Evolutionary conservation across 805 yeast genomes (phyloP), one percentile per base, ranked within the genome.

Genomic region (Teunomyces lycoperdinae): DNA sequence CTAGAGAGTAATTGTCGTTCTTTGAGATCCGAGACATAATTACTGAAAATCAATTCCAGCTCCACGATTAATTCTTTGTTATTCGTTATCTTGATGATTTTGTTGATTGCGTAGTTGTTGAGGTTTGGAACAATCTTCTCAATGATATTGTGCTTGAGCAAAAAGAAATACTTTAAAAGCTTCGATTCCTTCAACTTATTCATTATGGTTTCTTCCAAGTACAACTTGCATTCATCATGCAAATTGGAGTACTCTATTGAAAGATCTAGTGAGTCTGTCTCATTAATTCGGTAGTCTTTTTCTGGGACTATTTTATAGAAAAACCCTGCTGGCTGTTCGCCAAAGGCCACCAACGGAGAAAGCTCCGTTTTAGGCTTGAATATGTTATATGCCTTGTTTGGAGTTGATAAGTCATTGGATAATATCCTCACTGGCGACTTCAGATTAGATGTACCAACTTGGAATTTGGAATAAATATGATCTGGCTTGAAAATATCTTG

Each of bases 401-500:
- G 32, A 16, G 74, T 67, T 2, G 54, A 49, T 42, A 83, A 67
- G 3, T 64, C 61, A 16, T 79, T 81, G 5, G 67, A 58, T 3
- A 72, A 56, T 5, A 87, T 63, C 46, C 86, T 66, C 2, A 85
- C 70, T 0, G 94, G 95, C 4, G 62, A 56, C 7, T 66, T 64
- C 0, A 70, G 47, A 24, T 74, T 73, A 0, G 84, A 71, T 4
- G 90, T 76, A 14, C 88, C 85, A 40, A 88, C 74, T 10, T 85
- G 79, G 59, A 86, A 89, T 55, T 83, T 85, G 4, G 89, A 81
- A 53, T 79, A 84, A 1, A 88, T 66, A 27, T 72, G 66, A 13
- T 76, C 62, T 2, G 77, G 62, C 52, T 81, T 79, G 69, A 87
- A 87, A 9, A 84, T 81, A 61, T 89, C 96, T 57, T 87, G 92